Percentiles rank a stretch among this genome's conserved stretches.
These are phyloP conservation scores for Sporodiniella umbellata DNA, from an alignment of 371 early-diverging fungal species.

Conservation along the genomic window DNA sequence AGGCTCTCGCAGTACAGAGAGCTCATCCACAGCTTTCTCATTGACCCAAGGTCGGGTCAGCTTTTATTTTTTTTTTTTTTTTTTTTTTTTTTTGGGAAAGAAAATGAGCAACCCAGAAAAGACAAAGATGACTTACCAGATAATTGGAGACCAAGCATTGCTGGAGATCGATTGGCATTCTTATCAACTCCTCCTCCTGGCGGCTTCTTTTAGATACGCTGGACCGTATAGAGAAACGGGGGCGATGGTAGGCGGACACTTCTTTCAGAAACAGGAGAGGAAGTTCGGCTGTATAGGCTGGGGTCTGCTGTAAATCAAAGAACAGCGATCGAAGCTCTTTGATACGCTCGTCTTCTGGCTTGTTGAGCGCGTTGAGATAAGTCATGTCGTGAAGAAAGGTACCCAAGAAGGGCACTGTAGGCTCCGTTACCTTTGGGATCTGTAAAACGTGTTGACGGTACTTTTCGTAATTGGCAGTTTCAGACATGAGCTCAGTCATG, in stretches of 20 bases:
- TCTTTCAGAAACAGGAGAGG: conserved; percentile 46
- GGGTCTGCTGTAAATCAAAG: conserved; percentile 53
- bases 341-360: conserved; percentile 44
- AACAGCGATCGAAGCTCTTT: conserved; percentile 47
- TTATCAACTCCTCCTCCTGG: conserved; percentile 21
- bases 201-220: conserved; percentile 18
- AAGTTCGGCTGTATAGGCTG: conserved; percentile 55
- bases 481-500: conserved; percentile 61
- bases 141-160: conserved; percentile 65
- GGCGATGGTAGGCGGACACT: conserved; percentile 15
- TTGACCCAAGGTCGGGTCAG: conserved; percentile 53
- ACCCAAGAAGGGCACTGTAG: conserved; percentile 76
- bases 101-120: conserved; percentile 32
- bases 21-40: conserved; percentile 75
- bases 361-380: conserved; percentile 54
- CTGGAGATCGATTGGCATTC: conserved; percentile 30
- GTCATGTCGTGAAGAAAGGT: conserved; percentile 78
- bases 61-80: too few relatives aligned
- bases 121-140: conserved; percentile 42
- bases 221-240: neutral
- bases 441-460: conserved; percentile 46
- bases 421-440: conserved; percentile 26
- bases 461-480: conserved; percentile 64
- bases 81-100: too few relatives aligned
- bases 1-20: conserved; percentile 68